Base-by-base conservation (phyloP, 108 stramenopile species). In the Cyclotella kingstonii region DNA sequence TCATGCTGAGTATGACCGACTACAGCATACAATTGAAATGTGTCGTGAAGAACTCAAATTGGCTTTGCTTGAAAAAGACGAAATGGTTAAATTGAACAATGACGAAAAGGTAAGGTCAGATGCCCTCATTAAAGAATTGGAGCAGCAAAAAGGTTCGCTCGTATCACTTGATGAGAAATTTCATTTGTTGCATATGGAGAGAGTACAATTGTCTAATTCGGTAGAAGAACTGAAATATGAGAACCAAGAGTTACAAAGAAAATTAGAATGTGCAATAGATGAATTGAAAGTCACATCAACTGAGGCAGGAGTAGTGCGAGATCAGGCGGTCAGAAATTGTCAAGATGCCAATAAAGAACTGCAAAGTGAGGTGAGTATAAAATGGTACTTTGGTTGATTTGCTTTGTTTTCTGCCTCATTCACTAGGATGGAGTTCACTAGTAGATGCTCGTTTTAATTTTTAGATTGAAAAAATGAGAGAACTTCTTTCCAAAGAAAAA, bases 1-100 rank as follows among this genome's bases (percentile, higher is more conserved):
- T 31, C 43, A 51, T 17, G 54, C 61, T 3, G 61, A 72, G 38
- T 54, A 39, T 22, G 48, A 63, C 11, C 54, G 70, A 49, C 49
- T 72, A 5, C 44, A 72, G 36, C 70, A 72, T 72, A 55, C 70
- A 0, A 56, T 54, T 34, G 70, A 72, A 47, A 42, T 49, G 26
- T 63, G 54, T 25, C 61, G 63, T 47, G 55, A 63, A 18, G 70
- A 72, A 19, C 30, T 58, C 3, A 55, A 43, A 17, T 26, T 63
- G 5, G 45, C 28, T n/a, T 21, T 58, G 38, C 23, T 72, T 0
- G 62, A 72, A 40, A 57, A 50, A 15, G 58, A 41, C 9, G 70
- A 72, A 21, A 14, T 25, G 0, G 23, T 27, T 1, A 63, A 57
- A 51, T 38, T 6, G n/a, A 23, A 0, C 25, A 48, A 39, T 7